These are phyloP conservation scores for Coemansia sp. DNA, from an alignment of 192 early-diverging fungal species.

Conservation along the genomic window DNA sequence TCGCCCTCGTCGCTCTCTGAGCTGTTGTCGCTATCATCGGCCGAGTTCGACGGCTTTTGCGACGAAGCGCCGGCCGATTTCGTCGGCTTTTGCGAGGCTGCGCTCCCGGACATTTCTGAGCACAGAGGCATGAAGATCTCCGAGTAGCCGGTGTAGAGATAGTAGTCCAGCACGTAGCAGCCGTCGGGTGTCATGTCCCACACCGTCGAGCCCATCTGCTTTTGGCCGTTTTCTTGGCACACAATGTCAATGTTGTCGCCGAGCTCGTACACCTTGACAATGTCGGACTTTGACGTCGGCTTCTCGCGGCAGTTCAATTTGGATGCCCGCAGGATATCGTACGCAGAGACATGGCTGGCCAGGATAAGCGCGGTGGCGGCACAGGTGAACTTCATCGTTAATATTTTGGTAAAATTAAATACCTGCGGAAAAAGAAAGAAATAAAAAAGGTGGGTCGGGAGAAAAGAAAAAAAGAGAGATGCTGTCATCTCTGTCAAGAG, in stretches of 20 bases:
- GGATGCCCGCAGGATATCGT: slow-evolving; percentile 29
- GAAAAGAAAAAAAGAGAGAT: neutral
- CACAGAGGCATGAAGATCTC: slow-evolving; percentile 22
- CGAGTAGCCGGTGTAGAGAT: slow-evolving; percentile 32
- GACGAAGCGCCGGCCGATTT: neutral
- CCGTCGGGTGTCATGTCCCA: slow-evolving; percentile 50
- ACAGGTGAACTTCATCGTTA: slow-evolving; percentile 9
- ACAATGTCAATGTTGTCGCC: slow-evolving; percentile 41
- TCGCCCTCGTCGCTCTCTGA: neutral
- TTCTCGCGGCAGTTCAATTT: slow-evolving; percentile 46
- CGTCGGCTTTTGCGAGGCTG: neutral
- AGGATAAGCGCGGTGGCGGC: slow-evolving; percentile 9
- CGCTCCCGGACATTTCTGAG: neutral
- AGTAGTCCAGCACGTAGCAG: slow-evolving; percentile 52
- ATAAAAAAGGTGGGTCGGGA: neutral
- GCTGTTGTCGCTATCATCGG: too few species aligned
- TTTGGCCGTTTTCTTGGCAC: slow-evolving; percentile 38
- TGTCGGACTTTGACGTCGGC: slow-evolving; percentile 21
- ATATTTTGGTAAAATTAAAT: neutral
- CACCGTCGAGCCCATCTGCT: slow-evolving; percentile 21
- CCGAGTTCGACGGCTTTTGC: neutral
- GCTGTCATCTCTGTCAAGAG: too few species aligned
- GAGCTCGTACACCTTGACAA: slow-evolving; percentile 34
- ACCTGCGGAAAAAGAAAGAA: neutral
- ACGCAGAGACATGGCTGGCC: slow-evolving; percentile 19